These are phyloP conservation scores for Linnemannia elongata DNA, from an alignment of 192 early-diverging fungal genomes.

Conservation along the genomic window DNA sequence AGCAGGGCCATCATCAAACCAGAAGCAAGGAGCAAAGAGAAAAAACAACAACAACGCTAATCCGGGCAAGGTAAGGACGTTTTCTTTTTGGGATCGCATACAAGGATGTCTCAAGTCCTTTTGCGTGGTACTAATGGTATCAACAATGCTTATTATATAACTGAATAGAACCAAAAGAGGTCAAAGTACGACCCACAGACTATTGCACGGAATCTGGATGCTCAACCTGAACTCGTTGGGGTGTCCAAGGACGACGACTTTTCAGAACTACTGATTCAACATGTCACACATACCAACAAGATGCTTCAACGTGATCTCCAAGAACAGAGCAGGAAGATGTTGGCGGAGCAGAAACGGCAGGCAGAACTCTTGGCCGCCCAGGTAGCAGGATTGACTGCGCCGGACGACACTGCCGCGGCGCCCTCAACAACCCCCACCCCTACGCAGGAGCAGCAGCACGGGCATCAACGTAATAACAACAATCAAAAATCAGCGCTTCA, in stretches of 20 bases:
- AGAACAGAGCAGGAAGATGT: slow-evolving; percentile 31
- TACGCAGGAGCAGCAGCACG: neutral
- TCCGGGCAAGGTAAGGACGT: neutral
- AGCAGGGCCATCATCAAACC: neutral
- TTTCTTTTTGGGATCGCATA: too few relatives aligned
- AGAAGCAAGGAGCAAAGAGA: slow-evolving; percentile 8
- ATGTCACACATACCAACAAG: slow-evolving; percentile 42
- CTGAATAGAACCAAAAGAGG: neutral
- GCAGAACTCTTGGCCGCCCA: slow-evolving; percentile 13
- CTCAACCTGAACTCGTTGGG: slow-evolving; percentile 38
- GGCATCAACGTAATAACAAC: neutral
- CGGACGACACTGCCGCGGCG: neutral
- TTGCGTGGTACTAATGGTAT: neutral
- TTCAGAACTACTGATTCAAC: slow-evolving; percentile 29
- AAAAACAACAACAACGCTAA: neutral
- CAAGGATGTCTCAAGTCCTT: too few relatives aligned
- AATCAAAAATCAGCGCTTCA: neutral
- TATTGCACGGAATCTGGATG: slow-evolving; percentile 26
- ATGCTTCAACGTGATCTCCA: slow-evolving; percentile 34
- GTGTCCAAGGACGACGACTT: slow-evolving; percentile 35
- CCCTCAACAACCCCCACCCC: neutral
- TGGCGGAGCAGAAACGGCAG: slow-evolving; percentile 28
- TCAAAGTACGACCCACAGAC: slow-evolving; percentile 8
- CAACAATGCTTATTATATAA: neutral
- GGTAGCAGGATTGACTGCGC: neutral